Conservation (phyloP, 352 stramenopile species). For the Globisporangium paddicum region DNA sequence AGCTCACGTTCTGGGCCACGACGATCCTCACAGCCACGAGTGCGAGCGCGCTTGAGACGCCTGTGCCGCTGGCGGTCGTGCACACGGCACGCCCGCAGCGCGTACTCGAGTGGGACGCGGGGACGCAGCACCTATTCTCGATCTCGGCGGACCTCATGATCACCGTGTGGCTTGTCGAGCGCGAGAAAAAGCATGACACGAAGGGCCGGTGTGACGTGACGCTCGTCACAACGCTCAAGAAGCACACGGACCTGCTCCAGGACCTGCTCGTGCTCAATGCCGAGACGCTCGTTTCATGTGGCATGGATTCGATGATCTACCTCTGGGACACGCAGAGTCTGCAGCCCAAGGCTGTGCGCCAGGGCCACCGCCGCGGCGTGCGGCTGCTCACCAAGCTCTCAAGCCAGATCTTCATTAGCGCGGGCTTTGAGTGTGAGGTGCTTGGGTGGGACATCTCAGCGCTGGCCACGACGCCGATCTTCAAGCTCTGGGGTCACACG, state of each 20-base stretch:
- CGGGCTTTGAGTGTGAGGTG: slow-evolving; percentile 73
- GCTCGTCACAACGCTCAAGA: slow-evolving; percentile 49
- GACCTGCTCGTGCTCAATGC: slow-evolving; percentile 68
- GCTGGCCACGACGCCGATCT: slow-evolving; percentile 54
- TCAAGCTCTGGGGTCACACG: slow-evolving; percentile 64
- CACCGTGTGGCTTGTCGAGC: slow-evolving; percentile 49
- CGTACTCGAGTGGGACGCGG: slow-evolving; percentile 63
- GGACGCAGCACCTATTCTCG: slow-evolving; percentile 52
- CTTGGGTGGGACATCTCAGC: slow-evolving; percentile 70
- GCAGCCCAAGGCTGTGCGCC: slow-evolving; percentile 34
- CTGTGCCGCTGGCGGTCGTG: slow-evolving; percentile 53
- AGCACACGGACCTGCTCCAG: slow-evolving; percentile 68
- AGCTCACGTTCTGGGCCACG: slow-evolving; percentile 73
- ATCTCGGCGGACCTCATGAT: slow-evolving; percentile 73
- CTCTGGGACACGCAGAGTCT: slow-evolving; percentile 63
- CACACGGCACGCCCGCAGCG: slow-evolving; percentile 64
- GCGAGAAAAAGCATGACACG: slow-evolving; percentile 28
- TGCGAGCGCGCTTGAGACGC: slow-evolving; percentile 55
- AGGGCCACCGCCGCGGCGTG: slow-evolving; percentile 60
- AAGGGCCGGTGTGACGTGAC: slow-evolving; percentile 49
- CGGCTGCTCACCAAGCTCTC: slow-evolving; percentile 59
- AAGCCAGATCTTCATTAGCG: slow-evolving; percentile 62
- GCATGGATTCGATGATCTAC: slow-evolving; percentile 75
- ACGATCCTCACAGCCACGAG: slow-evolving; percentile 58
- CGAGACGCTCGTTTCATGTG: slow-evolving; percentile 63